Conservation (phyloP, 2,329 filamentous ascomycete species). For the Epicoccum nigrum region DNA sequence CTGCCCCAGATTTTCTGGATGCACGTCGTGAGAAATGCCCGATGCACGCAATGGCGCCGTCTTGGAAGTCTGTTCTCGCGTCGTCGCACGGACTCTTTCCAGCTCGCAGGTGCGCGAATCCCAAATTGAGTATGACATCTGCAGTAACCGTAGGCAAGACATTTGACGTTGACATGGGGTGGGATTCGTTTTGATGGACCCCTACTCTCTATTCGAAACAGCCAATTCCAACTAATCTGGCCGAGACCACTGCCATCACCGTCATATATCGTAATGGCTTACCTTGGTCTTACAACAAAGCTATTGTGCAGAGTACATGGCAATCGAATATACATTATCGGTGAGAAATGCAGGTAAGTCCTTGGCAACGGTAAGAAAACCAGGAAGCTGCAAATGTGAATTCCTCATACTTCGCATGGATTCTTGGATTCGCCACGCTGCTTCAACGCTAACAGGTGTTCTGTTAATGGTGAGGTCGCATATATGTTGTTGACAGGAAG, state of each 20-base stretch:
- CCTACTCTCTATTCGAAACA: constrained; percentile 12
- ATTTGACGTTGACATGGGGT: background rate
- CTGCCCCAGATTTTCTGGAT: background rate
- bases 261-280: background rate
- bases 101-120: background rate
- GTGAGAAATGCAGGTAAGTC: background rate
- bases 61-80: background rate
- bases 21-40: constrained; percentile 4
- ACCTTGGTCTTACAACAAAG: background rate
- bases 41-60: background rate
- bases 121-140: constrained; percentile 1
- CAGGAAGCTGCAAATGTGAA: too few species aligned
- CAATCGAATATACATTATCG: background rate
- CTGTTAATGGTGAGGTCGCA: too few species aligned
- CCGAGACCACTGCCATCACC: constrained; percentile 1
- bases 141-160: background rate
- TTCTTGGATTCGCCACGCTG: too few species aligned
- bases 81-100: background rate
- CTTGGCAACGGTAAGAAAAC: too few species aligned
- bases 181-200: background rate
- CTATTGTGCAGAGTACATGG: background rate
- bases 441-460: too few species aligned
- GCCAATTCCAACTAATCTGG: background rate
- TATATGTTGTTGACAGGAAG: too few species aligned
- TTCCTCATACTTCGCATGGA: too few species aligned